Evolutionary conservation across 2,329 filamentous ascomycete genomes (phyloP).

Genomic region (Magnaporthales sp.): DNA sequence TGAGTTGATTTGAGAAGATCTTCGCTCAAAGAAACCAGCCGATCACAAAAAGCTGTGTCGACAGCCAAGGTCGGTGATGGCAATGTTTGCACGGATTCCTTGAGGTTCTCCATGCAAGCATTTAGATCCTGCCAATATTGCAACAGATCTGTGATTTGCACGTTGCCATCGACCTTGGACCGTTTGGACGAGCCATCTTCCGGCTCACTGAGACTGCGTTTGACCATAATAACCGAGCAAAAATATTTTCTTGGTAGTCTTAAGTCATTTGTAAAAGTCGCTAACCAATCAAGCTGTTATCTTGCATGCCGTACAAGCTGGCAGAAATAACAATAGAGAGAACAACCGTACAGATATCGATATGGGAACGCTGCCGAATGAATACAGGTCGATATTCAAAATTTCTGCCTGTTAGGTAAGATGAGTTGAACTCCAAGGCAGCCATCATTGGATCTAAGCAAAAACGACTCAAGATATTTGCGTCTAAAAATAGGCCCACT

Average conservation of each 20-base stretch:
- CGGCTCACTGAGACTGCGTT: not conserved
- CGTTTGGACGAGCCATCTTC: not conserved
- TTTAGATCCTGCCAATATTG: slow-evolving; percentile 26
- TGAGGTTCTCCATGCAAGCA: slow-evolving; percentile 26
- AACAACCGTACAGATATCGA: not conserved
- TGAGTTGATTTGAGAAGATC: slow-evolving; percentile 19
- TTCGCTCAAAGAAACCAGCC: slow-evolving; percentile 14
- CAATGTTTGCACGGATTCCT: slow-evolving; percentile 9
- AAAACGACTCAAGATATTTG: not conserved
- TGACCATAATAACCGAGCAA: not conserved
- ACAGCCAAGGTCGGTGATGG: not conserved
- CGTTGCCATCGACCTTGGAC: not conserved
- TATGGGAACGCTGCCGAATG: not conserved
- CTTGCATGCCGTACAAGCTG: not conserved
- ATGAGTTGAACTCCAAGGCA: not conserved
- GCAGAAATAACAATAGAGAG: not conserved
- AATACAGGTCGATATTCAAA: not conserved
- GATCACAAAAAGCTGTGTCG: slow-evolving; percentile 12
- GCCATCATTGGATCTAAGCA: not conserved
- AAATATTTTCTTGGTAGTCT: not conserved
- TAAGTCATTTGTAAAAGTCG: not conserved
- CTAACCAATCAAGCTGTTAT: not conserved
- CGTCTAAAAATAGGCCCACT: not conserved
- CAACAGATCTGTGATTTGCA: not conserved
- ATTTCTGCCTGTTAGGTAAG: not conserved